Evolutionary conservation across 2,329 filamentous ascomycete species (phyloP).

Genomic region (Aspergillus sp.): DNA sequence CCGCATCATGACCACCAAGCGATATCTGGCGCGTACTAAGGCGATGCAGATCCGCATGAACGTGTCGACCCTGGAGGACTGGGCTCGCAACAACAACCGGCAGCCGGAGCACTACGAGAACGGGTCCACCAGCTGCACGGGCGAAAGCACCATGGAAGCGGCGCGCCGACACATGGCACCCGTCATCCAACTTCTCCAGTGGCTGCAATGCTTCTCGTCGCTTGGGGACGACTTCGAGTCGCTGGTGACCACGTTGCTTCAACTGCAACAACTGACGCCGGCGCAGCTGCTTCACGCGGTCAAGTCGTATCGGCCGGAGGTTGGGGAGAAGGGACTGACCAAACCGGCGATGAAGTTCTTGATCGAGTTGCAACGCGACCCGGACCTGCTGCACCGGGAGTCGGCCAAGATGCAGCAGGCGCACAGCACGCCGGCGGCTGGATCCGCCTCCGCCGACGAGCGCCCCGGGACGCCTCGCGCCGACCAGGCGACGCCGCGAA

Average conservation of each 20-base stretch:
- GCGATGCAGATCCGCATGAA: slow-evolving; percentile 99
- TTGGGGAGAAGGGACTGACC: slow-evolving; percentile 87
- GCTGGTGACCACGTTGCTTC: slow-evolving; percentile 82
- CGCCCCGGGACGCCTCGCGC: slow-evolving; percentile 32
- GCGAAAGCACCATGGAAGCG: slow-evolving; percentile 83
- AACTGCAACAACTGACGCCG: slow-evolving; percentile 78
- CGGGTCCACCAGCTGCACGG: slow-evolving; percentile 79
- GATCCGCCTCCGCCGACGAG: slow-evolving; percentile 15
- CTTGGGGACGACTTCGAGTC: slow-evolving; percentile 87
- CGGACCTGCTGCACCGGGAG: slow-evolving; percentile 53
- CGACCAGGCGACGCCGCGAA: slow-evolving; percentile 12
- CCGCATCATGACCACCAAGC: slow-evolving; percentile 92
- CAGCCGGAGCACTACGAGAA: slow-evolving; percentile 95
- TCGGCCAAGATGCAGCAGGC: slow-evolving; percentile 33
- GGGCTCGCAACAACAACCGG: slow-evolving; percentile 89
- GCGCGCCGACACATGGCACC: slow-evolving; percentile 82
- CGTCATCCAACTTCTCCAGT: slow-evolving; percentile 90
- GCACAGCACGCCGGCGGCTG: slow-evolving; percentile 21
- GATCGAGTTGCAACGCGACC: slow-evolving; percentile 73
- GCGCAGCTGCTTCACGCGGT: slow-evolving; percentile 90
- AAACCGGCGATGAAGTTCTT: slow-evolving; percentile 89
- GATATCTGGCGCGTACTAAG: slow-evolving; percentile 92
- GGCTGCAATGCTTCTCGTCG: slow-evolving; percentile 97
- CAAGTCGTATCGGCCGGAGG: slow-evolving; percentile 89
- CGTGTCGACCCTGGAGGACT: slow-evolving; percentile 90